Percentiles rank a stretch among this genome's conserved stretches.
Evolutionary conservation across 2,329 filamentous ascomycete species (phyloP).

Genomic region (Hawksworthiomyces lignivorus): DNA sequence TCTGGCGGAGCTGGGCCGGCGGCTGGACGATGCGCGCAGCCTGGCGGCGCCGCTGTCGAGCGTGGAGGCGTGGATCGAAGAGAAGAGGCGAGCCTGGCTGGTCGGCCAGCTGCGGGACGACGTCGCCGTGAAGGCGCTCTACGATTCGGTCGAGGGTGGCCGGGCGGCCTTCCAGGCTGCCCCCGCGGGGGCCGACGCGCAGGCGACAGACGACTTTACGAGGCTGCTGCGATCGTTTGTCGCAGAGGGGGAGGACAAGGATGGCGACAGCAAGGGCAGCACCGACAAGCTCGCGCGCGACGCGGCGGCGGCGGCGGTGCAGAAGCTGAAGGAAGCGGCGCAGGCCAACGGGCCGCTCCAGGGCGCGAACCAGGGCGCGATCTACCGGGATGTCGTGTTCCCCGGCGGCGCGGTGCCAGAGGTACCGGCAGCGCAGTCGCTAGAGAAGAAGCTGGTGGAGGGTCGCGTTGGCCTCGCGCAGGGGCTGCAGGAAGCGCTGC

Average conservation of each 20-base stretch:
- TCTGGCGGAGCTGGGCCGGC: constrained; percentile 38
- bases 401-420: constrained; percentile 1
- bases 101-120: constrained; percentile 17
- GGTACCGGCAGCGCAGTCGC: constrained; percentile 3
- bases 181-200: constrained; percentile 10
- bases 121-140: constrained; percentile 16
- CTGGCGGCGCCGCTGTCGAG: constrained; percentile 33
- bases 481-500: constrained; percentile 10
- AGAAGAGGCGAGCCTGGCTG: constrained; percentile 46
- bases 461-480: constrained; percentile 10
- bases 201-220: constrained; percentile 9
- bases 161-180: constrained; percentile 1
- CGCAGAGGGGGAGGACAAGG: neutral
- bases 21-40: constrained; percentile 41
- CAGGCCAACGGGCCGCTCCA: too few species aligned
- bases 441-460: constrained; percentile 8
- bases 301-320: constrained; percentile 6
- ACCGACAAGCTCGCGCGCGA: neutral
- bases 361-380: constrained; percentile 14
- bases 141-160: constrained; percentile 12
- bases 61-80: constrained; percentile 42
- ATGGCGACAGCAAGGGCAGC: neutral
- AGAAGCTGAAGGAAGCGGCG: constrained; percentile 9
- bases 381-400: constrained; percentile 15
- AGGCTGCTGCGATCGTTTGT: neutral